These are phyloP conservation scores for Protea cynaroides DNA, from an alignment of 164 flowering plant species.

Conservation along the genomic window DNA sequence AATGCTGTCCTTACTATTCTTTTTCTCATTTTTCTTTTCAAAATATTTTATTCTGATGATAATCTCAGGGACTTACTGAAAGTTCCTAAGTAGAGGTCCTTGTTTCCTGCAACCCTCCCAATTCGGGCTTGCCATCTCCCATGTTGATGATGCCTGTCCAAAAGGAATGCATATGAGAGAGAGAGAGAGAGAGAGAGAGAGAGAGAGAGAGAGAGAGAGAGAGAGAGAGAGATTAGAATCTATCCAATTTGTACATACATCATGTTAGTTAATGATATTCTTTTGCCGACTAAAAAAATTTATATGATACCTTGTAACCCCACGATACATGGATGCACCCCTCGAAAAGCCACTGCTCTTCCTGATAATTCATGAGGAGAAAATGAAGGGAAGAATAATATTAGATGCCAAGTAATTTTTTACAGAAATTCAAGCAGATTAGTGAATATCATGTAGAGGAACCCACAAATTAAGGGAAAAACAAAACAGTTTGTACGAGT, in stretches of 20 bases:
- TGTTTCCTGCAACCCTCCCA: constrained; percentile 95
- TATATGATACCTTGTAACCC: constrained; percentile 77
- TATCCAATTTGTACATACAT: no score
- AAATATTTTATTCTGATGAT: no score
- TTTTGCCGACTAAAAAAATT: no score
- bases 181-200: constrained; percentile 12
- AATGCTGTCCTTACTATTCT: neutral
- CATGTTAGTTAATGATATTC: no score
- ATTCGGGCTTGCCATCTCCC: constrained; percentile 99
- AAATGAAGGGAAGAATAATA: neutral
- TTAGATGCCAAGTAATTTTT: no score
- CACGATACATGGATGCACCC: constrained; percentile 94
- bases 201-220: neutral
- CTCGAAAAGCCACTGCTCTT: constrained; percentile 95
- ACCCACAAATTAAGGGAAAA: no score
- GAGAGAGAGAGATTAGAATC: neutral
- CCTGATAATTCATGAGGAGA: constrained; percentile 28
- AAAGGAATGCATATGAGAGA: neutral
- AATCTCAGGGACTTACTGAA: constrained; percentile 49
- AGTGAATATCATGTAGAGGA: no score
- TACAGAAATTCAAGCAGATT: no score
- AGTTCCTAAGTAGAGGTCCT: constrained; percentile 94
- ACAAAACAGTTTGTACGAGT: no score
- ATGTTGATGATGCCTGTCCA: constrained; percentile 83
- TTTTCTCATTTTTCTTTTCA: neutral